Conservation (phyloP, 352 stramenopile species). For the Blastocystis sp. region DNA sequence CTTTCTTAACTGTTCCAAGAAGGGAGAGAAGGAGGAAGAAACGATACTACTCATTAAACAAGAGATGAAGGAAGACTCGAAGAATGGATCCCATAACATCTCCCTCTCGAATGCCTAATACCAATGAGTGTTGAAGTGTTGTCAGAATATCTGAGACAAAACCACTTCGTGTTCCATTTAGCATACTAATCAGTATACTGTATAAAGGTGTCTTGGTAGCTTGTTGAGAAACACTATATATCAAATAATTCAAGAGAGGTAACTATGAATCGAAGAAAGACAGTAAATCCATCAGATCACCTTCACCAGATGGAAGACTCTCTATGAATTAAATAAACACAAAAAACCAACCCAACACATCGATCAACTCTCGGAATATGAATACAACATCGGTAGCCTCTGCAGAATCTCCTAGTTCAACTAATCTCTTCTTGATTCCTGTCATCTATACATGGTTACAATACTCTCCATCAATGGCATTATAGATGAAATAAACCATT, state of each 20-base stretch:
- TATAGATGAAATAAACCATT: not conserved
- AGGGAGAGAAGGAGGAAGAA: not conserved
- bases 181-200: not conserved
- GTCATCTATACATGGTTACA: constrained; percentile 7
- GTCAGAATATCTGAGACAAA: constrained; percentile 10
- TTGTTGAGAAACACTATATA: constrained; percentile 32
- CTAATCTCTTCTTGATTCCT: constrained; percentile 1
- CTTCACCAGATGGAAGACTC: not conserved
- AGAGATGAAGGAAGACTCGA: not conserved
- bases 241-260: not conserved
- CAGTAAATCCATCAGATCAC: not conserved
- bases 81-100: not conserved
- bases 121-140: not conserved
- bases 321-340: not conserved
- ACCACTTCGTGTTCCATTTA: not conserved
- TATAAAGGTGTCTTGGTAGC: constrained; percentile 26
- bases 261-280: constrained; percentile 52
- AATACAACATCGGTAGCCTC: constrained; percentile 4
- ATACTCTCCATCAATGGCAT: not conserved
- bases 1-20: not conserved
- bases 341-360: not conserved
- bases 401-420: not conserved
- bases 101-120: not conserved
- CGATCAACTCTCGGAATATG: not conserved
- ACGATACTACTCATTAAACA: not conserved